Percentiles rank a stretch among this genome's conserved stretches.
phyloP scores from a whole-genome alignment of 177 flowering plant species.

The Vitis hybrid region DNA sequence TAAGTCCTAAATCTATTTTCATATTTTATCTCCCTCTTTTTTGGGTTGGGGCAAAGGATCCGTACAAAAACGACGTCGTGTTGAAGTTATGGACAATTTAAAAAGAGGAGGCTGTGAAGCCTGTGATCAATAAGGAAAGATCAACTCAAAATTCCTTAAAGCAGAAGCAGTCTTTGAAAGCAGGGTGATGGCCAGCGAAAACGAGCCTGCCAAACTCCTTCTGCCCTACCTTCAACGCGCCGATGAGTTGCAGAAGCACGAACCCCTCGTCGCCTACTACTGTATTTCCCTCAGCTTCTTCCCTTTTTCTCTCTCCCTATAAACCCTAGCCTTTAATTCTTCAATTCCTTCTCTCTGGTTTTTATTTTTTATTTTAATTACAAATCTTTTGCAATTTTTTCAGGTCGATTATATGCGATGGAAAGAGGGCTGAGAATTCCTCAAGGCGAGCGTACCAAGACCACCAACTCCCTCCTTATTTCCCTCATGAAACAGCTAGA shows the following conservation, averaged over 20 bases:
- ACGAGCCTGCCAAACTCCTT: constrained; percentile 86
- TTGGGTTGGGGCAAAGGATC: too few relatives aligned
- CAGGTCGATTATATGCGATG: constrained; percentile 98
- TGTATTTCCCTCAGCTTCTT: constrained; percentile 39
- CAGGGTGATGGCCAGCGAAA: constrained; percentile 57
- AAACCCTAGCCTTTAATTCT: not conserved
- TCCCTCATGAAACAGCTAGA: constrained; percentile 99
- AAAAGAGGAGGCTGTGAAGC: too few relatives aligned
- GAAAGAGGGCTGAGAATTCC: constrained; percentile 90
- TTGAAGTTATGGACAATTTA: not conserved
- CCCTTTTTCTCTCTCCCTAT: not conserved
- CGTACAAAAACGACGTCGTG: not conserved
- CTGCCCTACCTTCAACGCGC: constrained; percentile 96
- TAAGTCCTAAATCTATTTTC: too few relatives aligned
- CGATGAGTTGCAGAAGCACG: constrained; percentile 96
- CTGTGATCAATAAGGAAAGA: too few relatives aligned
- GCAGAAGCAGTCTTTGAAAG: too few relatives aligned
- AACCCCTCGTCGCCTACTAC: constrained; percentile 95
- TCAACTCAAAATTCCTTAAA: too few relatives aligned
- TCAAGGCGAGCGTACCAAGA: constrained; percentile 74
- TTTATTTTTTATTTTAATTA: not conserved
- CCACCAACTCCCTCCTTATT: constrained; percentile 75
- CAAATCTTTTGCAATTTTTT: not conserved
- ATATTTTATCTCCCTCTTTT: too few relatives aligned
- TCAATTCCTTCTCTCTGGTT: not conserved